These are phyloP conservation scores for Dunaliella primolecta DNA, from an alignment of 139 green algal species.

Conservation along the genomic window DNA sequence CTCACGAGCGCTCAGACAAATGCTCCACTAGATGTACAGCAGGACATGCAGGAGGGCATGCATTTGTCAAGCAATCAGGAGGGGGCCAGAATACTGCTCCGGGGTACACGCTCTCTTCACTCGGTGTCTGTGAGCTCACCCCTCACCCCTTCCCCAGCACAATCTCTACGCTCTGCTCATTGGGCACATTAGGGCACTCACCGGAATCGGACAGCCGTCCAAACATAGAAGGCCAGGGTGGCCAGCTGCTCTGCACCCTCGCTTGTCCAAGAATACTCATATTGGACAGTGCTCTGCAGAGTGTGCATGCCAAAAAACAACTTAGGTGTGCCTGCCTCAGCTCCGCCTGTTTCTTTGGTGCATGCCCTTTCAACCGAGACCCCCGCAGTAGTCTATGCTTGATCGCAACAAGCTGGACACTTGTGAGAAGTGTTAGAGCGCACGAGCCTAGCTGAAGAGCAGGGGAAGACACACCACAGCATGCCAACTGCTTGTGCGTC, in stretches of 20 bases:
- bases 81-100: not conserved
- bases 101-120: too few relatives aligned
- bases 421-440: too few relatives aligned
- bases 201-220: conserved; percentile 80
- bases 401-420: not conserved
- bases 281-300: conserved; percentile 55
- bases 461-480: too few relatives aligned
- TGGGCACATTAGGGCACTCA: conserved; percentile 76
- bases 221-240: conserved; percentile 87
- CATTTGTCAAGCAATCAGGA: not conserved
- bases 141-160: not conserved
- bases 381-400: not conserved
- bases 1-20: not conserved
- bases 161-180: conserved; percentile 12
- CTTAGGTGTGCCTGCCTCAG: not conserved
- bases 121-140: too few relatives aligned
- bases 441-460: too few relatives aligned
- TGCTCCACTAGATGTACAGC: not conserved
- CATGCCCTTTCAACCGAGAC: not conserved
- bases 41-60: not conserved
- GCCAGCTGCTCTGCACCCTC: conserved; percentile 71
- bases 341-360: not conserved
- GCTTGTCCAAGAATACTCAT: conserved; percentile 75
- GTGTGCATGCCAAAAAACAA: not conserved
- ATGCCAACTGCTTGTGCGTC: too few relatives aligned